Evolutionary conservation across 2,329 filamentous ascomycete genomes (phyloP), one percentile per base, ranked within the genome.

Genomic region (Dothidotthia symphoricarpi): DNA sequence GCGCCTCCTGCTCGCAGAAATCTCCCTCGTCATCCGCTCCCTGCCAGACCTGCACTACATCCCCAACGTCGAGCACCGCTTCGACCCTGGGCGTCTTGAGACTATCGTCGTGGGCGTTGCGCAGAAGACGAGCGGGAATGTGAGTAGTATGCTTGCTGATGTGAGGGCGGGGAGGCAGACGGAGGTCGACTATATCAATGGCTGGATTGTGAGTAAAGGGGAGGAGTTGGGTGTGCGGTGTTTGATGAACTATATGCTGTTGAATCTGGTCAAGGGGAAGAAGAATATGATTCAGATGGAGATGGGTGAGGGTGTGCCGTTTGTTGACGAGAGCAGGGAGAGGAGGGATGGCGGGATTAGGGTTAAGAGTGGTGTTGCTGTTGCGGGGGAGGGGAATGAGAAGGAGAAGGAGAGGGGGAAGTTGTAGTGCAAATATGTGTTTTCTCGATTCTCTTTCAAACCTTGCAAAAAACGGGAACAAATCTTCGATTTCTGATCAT

Each of bases 121-220:
- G 15, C 57, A 70, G 19, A 72, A 68, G 33, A 82, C 79, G 10
- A 71, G 73, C 10, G 67, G 76, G 38, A 80, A 82, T 34, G 70
- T 75, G 5, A 86, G 81, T 54, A 76, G 73, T 14, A 88, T 95
- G 81, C 70, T 86, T 5, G 75, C 77, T 36, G 80, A 84, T 54
- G 71, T 90, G 10, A 69, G 78, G 9, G 63, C 68, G 1, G 84
- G 86, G 1, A 40, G 59, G 10, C 68, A 74, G 41, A 88, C 87
- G 0, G 88, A 95, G 55, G 78, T 96, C 27, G 80, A 90, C 30
- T 95, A 84, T 57, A 78, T 91, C 51, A 96, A 94, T 62, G 91
- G 90, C 1, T 98, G 91, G 69, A 85, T 98, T 43, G 75, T 94
- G 22, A 75, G 73, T 34, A 77, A 84, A 27, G 93, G 86, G 0